Evolutionary conservation across 2,329 filamentous ascomycete genomes (phyloP), one percentile per base, ranked within the genome.

Genomic region (Leptographium radiaticola): DNA sequence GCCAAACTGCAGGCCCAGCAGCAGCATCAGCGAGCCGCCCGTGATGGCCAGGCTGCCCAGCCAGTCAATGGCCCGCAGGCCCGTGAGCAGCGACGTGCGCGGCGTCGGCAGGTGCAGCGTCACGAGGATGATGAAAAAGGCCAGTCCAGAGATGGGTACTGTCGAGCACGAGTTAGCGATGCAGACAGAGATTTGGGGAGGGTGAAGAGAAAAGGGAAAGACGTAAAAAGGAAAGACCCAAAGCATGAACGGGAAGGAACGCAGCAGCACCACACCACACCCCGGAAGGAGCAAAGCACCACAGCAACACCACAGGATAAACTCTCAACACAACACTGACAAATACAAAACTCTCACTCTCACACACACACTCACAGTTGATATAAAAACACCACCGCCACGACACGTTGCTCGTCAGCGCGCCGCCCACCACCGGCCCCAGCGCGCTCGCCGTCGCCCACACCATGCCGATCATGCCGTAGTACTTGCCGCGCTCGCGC

Each of bases 351-450:
- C n/a, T n/a, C n/a, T n/a, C n/a, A n/a, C n/a, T n/a, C n/a, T n/a
- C n/a, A n/a, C n/a, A n/a, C n/a, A n/a, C n/a, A n/a, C n/a, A 51
- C 56, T 31, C 44, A 60, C 58, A 52, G 63, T 88, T 87, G 63
- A 87, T 78, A 62, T 81, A 81, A 64, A 82, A 82, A 60, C 77
- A 86, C 81, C 81, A 86, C 49, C 83, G 70, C 84, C 84, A 87
- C 8, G 58, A 52, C n/a, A 59, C 55, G 11, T 54, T 55, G 51
- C 18, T 56, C n/a, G 59, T 58, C 43, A 61, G 51, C 16, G 55
- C 58, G 5, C 57, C 60, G 18, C 59, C 60, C 8, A 61, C 49
- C 2, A 61, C 53, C 1, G 59, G 59, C 8, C 59, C 59, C 18
- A 61, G 54, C 2, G 59, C 53, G 43, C 56, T 52, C 2, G 54